A percentile compares a stretch with the other conserved stretches of the same genome.
Conservation (phyloP, 1,284 basidiomycete species). For the Afroboletus lepidellus region DNA sequence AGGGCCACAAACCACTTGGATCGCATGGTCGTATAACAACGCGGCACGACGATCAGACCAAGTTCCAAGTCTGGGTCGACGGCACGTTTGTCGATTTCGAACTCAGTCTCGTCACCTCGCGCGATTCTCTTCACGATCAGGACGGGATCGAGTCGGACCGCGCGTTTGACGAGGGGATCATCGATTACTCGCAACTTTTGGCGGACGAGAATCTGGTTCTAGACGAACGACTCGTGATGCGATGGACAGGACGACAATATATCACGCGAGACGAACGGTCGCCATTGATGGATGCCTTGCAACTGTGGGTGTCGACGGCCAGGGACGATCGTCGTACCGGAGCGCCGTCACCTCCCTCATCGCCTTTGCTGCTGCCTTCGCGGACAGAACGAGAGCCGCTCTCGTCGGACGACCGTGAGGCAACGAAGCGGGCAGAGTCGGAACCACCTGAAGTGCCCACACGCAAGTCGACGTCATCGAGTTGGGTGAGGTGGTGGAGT, state of each 20-base stretch:
- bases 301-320: slow-evolving; percentile 52
- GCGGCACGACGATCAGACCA: slow-evolving; percentile 49
- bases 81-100: slow-evolving; percentile 57
- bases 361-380: slow-evolving; percentile 34
- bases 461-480: slow-evolving; percentile 54
- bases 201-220: slow-evolving; percentile 51
- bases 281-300: slow-evolving; percentile 63
- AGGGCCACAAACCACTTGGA: slow-evolving; percentile 37
- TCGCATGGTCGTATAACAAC: slow-evolving; percentile 52
- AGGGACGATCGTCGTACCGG: slow-evolving; percentile 24
- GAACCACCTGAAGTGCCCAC: slow-evolving; percentile 36
- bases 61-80: slow-evolving; percentile 58
- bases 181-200: slow-evolving; percentile 57
- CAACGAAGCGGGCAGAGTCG: slow-evolving; percentile 33
- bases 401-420: slow-evolving; percentile 31
- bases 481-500: slow-evolving; percentile 79
- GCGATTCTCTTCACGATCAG: slow-evolving; percentile 35
- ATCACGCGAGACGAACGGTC: slow-evolving; percentile 62
- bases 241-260: slow-evolving; percentile 67
- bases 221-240: slow-evolving; percentile 61
- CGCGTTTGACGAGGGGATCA: slow-evolving; percentile 52
- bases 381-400: slow-evolving; percentile 33
- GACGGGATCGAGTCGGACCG: slow-evolving; percentile 53
- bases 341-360: slow-evolving; percentile 23
- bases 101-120: slow-evolving; percentile 49